Conservation (phyloP, 345 rosid species). For the Ceriops decandra region DNA sequence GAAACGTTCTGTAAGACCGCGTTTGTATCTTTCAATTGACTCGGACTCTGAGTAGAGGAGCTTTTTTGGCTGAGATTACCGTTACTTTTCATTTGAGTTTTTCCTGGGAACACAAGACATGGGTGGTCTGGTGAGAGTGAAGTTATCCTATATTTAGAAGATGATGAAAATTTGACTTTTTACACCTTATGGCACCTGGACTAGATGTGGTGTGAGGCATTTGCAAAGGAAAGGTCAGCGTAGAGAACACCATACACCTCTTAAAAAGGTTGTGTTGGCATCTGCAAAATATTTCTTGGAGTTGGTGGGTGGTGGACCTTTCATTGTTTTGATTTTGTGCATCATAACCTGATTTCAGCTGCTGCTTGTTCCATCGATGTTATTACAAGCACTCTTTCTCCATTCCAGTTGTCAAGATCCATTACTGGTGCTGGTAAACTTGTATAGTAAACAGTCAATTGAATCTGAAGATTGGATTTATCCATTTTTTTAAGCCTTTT, state of each 20-base stretch:
- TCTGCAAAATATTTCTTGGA: constrained; percentile 14
- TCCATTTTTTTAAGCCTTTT: constrained; percentile 21
- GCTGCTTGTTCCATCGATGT: constrained; percentile 22
- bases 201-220: constrained; percentile 1
- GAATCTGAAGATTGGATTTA: constrained; percentile 17
- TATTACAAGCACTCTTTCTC: constrained; percentile 10
- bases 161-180: constrained; percentile 8
- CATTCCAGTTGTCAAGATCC: constrained; percentile 7
- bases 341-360: constrained; percentile 11
- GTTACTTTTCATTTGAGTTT: constrained; percentile 7
- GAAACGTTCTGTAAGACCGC: constrained; percentile 84
- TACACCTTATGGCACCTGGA: neutral
- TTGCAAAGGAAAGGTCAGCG: neutral
- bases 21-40: constrained; percentile 71
- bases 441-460: constrained; percentile 35
- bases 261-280: constrained; percentile 7
- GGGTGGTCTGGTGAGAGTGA: constrained; percentile 30
- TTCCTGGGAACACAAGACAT: constrained; percentile 11
- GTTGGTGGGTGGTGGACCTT: constrained; percentile 15
- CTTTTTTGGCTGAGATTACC: constrained; percentile 10
- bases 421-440: constrained; percentile 20
- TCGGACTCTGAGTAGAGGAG: constrained; percentile 63
- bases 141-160: constrained; percentile 2
- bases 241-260: neutral
- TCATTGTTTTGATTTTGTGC: neutral